phyloP scores from a whole-genome alignment of 768 basidiomycete species.

The Tylopilus vinaceipallidus region DNA sequence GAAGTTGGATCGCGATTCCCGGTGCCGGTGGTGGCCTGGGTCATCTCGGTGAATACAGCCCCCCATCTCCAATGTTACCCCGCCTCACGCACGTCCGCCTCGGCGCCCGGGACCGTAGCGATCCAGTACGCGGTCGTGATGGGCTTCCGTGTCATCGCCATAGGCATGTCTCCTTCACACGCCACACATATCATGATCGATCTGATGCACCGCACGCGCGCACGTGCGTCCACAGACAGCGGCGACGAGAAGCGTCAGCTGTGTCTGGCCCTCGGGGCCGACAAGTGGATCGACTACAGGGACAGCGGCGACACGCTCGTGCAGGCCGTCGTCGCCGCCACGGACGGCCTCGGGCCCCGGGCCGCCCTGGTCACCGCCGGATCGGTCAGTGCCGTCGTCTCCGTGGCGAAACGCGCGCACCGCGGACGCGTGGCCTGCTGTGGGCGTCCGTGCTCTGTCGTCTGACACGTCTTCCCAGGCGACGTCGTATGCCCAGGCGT shows the following conservation, averaged over 20 bases:
- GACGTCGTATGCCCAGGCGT: slow-evolving; percentile 42
- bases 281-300: slow-evolving; percentile 48
- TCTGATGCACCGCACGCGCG: no score
- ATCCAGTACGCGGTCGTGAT: slow-evolving; percentile 45
- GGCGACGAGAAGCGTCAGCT: slow-evolving; percentile 41
- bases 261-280: slow-evolving; percentile 38
- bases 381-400: slow-evolving; percentile 7
- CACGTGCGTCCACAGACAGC: no score
- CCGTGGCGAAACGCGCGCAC: no score
- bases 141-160: slow-evolving; percentile 45
- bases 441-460: no score
- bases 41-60: slow-evolving; percentile 32
- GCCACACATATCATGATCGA: no score
- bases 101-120: no score
- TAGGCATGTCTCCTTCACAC: slow-evolving; percentile 23
- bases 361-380: slow-evolving; percentile 28
- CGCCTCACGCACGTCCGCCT: no score
- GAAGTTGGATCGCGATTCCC: slow-evolving; percentile 41
- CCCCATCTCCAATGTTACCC: background rate
- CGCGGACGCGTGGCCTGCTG: no score
- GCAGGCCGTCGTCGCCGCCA: slow-evolving; percentile 34
- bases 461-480: slow-evolving; percentile 10
- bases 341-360: slow-evolving; percentile 46
- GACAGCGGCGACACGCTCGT: slow-evolving; percentile 38
- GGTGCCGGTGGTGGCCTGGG: slow-evolving; percentile 44